Conservation (phyloP, 176 grass and related monocot species). For the Zoysia pacifica region DNA sequence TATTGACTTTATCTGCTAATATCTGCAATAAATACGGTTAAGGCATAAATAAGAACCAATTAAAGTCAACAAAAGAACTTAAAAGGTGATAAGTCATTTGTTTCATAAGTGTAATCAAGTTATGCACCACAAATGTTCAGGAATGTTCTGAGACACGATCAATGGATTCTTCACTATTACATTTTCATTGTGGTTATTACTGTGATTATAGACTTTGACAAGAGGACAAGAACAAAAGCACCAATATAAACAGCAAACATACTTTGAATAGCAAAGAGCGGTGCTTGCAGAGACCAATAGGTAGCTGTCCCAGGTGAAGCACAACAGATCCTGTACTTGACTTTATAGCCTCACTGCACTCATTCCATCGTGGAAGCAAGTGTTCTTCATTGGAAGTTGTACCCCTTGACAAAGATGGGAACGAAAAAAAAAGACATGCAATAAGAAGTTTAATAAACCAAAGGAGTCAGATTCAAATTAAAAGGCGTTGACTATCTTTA, state of each 20-base stretch:
- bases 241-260: constrained; percentile 21
- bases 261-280: constrained; percentile 95
- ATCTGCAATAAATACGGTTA: constrained; percentile 49
- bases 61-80: not conserved
- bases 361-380: constrained; percentile 76
- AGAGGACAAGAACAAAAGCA: constrained; percentile 14
- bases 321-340: constrained; percentile 73
- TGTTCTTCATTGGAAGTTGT: constrained; percentile 61
- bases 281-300: constrained; percentile 85
- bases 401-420: constrained; percentile 42
- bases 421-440: not conserved
- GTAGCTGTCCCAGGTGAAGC: constrained; percentile 77
- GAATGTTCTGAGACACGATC: not conserved
- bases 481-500: constrained; percentile 8
- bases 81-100: not conserved
- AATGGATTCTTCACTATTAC: not conserved
- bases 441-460: not conserved
- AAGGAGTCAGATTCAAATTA: not conserved
- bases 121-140: not conserved
- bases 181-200: not conserved
- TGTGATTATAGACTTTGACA: constrained; percentile 25
- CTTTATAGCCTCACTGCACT: constrained; percentile 60
- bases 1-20: constrained; percentile 76
- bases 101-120: constrained; percentile 1
- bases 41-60: constrained; percentile 11